These are phyloP conservation scores for Nitzschia sp. DNA, from an alignment of 108 stramenopile species.

Conservation along the genomic window DNA sequence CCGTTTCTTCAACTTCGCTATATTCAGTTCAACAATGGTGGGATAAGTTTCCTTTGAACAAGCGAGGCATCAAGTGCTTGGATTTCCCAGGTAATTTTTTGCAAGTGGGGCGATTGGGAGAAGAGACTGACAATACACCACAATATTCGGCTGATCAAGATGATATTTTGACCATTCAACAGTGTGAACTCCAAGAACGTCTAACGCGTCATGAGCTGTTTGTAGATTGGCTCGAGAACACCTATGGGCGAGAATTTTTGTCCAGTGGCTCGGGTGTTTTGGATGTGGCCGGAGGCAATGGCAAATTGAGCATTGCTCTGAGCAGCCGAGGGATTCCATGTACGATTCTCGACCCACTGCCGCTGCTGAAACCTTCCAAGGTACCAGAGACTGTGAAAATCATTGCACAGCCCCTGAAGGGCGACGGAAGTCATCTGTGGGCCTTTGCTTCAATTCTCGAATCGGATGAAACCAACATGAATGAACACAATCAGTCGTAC, in stretches of 20 bases:
- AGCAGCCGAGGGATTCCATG: slow-evolving; percentile 43
- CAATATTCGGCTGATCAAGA: neutral
- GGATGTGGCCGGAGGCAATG: slow-evolving; percentile 86
- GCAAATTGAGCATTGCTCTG: slow-evolving; percentile 61
- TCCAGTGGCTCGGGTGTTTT: slow-evolving; percentile 43
- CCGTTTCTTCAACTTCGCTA: neutral
- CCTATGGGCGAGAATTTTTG: slow-evolving; percentile 32
- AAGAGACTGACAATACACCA: neutral
- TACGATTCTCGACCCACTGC: slow-evolving; percentile 68
- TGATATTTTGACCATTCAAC: slow-evolving; percentile 19
- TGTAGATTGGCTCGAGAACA: slow-evolving; percentile 49
- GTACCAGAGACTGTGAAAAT: slow-evolving; percentile 2
- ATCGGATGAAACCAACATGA: neutral
- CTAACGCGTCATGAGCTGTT: slow-evolving; percentile 46
- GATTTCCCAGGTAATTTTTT: slow-evolving; percentile 13
- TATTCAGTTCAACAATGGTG: neutral
- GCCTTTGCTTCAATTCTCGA: neutral
- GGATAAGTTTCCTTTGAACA: neutral
- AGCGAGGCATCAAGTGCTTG: slow-evolving; percentile 16
- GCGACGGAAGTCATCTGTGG: slow-evolving; percentile 34
- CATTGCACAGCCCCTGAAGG: slow-evolving; percentile 41
- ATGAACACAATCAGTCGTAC: slow-evolving; percentile 7
- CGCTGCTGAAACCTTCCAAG: slow-evolving; percentile 16
- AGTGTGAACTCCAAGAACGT: slow-evolving; percentile 15
- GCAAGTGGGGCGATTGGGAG: neutral